Conservation (phyloP, 2,329 filamentous ascomycete genomes). For the Domatiomyces catenatus region DNA sequence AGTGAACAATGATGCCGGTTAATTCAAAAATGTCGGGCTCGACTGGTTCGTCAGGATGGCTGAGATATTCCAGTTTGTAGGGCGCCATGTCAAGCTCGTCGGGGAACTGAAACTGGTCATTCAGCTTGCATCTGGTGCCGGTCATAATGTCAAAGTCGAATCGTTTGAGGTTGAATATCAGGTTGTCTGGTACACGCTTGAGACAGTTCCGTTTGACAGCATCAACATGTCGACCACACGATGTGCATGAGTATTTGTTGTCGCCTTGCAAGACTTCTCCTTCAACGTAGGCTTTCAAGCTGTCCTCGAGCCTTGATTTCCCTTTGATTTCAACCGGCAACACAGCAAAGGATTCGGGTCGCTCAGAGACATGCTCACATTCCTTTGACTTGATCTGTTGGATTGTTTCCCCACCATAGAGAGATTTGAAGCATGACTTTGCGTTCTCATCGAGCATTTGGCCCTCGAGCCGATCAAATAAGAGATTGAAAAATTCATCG, state of each 20-base stretch:
- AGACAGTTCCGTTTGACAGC: slow-evolving; percentile 86
- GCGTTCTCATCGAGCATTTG: slow-evolving; percentile 55
- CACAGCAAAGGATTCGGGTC: slow-evolving; percentile 78
- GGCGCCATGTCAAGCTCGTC: slow-evolving; percentile 68
- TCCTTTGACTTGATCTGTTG: slow-evolving; percentile 94
- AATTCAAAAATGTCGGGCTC: slow-evolving; percentile 73
- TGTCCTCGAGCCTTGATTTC: slow-evolving; percentile 68
- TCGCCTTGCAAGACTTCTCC: slow-evolving; percentile 95
- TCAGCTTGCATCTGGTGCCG: slow-evolving; percentile 77
- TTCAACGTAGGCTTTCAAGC: slow-evolving; percentile 85
- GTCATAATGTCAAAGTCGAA: slow-evolving; percentile 42
- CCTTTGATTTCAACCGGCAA: slow-evolving; percentile 95
- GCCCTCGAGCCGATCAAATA: slow-evolving; percentile 81
- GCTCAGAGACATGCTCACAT: slow-evolving; percentile 83
- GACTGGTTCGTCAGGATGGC: slow-evolving; percentile 39
- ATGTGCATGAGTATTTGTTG: slow-evolving; percentile 95
- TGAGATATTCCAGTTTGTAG: slow-evolving; percentile 77
- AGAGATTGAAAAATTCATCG: slow-evolving; percentile 88
- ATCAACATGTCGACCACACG: slow-evolving; percentile 75
- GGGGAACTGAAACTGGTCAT: slow-evolving; percentile 86
- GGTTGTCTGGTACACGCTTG: slow-evolving; percentile 80
- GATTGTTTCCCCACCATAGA: slow-evolving; percentile 82
- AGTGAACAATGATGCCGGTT: slow-evolving; percentile 87
- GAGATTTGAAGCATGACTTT: slow-evolving; percentile 59
- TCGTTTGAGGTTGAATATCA: slow-evolving; percentile 82